A percentile compares a stretch with the other conserved stretches of the same genome.
phyloP scores from a whole-genome alignment of 306 rosid genomes.

The Quillaja saponaria region DNA sequence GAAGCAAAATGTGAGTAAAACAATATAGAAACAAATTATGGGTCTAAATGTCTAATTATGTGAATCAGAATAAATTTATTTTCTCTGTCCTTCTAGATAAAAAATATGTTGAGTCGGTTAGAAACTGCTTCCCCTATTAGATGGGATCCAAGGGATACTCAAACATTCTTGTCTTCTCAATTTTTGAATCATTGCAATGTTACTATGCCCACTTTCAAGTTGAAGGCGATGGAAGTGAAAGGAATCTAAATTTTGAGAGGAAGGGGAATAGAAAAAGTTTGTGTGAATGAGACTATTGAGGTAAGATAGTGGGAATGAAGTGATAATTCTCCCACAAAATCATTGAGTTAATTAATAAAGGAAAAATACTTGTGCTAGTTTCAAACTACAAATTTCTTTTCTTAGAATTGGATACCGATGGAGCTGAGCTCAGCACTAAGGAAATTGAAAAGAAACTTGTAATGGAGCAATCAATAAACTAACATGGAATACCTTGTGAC shows the following conservation, averaged over 20 bases:
- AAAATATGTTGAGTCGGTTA: too few relatives aligned
- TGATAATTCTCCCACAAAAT: conserved; percentile 16
- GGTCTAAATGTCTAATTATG: too few relatives aligned
- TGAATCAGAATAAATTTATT: too few relatives aligned
- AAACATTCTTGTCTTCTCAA: conserved; percentile 19
- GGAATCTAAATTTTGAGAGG: conserved; percentile 32
- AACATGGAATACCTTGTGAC: conserved; percentile 16
- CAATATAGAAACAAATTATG: too few relatives aligned
- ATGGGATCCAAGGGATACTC: too few relatives aligned
- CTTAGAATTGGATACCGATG: background rate
- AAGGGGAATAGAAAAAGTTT: conserved; percentile 7
- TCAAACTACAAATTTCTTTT: background rate
- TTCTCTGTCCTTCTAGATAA: too few relatives aligned
- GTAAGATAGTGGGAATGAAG: conserved; percentile 19
- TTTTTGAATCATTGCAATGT: too few relatives aligned
- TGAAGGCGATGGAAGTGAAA: conserved; percentile 28
- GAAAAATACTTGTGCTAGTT: background rate
- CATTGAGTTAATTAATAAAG: conserved; percentile 24
- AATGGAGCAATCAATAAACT: conserved; percentile 20
- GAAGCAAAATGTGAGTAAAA: too few relatives aligned
- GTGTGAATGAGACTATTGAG: conserved; percentile 37
- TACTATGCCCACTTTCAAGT: background rate
- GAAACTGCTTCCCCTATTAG: too few relatives aligned
- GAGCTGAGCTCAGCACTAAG: background rate
- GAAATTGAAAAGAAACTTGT: conserved; percentile 18